Percentiles rank a stretch among this genome's conserved stretches.
These are phyloP conservation scores for Candida tetrigidarum DNA, from an alignment of 1,139 yeast genomes.

Conservation along the genomic window DNA sequence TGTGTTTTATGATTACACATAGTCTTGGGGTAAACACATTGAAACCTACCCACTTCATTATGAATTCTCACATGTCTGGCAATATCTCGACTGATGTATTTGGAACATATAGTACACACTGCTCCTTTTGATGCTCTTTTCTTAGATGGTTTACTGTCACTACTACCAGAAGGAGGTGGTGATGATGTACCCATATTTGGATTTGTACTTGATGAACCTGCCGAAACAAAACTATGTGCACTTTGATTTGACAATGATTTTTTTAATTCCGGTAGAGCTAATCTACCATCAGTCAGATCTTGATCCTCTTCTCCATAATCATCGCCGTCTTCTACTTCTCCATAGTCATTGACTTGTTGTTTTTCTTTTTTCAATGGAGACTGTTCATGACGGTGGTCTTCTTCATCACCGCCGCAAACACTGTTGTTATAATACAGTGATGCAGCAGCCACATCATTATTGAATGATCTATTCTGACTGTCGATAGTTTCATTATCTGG, in stretches of 20 bases:
- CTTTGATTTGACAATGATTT: constrained; percentile 29
- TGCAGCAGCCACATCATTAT: neutral
- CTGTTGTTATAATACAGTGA: neutral
- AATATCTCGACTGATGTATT: constrained; percentile 47
- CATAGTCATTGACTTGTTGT: too few species aligned
- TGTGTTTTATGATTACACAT: constrained; percentile 51
- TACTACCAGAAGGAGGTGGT: constrained; percentile 7
- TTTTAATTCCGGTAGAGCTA: constrained; percentile 5
- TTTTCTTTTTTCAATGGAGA: too few species aligned
- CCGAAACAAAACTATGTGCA: constrained; percentile 20
- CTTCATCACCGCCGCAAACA: constrained; percentile 8
- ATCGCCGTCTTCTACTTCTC: too few species aligned
- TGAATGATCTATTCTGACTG: neutral
- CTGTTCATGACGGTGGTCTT: too few species aligned
- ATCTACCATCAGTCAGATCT: constrained; percentile 3
- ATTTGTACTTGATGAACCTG: constrained; percentile 6
- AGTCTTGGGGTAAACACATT: constrained; percentile 47
- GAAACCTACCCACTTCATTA: constrained; percentile 50
- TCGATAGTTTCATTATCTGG: constrained; percentile 8
- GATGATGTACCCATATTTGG: constrained; percentile 12
- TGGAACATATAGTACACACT: constrained; percentile 44
- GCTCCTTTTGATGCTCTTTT: constrained; percentile 44
- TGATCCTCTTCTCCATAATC: constrained; percentile 6
- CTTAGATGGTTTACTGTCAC: constrained; percentile 16
- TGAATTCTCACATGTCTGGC: constrained; percentile 52